phyloP scores from a whole-genome alignment of 2,329 filamentous ascomycete genomes.

The Pleurostoma richardsiae region DNA sequence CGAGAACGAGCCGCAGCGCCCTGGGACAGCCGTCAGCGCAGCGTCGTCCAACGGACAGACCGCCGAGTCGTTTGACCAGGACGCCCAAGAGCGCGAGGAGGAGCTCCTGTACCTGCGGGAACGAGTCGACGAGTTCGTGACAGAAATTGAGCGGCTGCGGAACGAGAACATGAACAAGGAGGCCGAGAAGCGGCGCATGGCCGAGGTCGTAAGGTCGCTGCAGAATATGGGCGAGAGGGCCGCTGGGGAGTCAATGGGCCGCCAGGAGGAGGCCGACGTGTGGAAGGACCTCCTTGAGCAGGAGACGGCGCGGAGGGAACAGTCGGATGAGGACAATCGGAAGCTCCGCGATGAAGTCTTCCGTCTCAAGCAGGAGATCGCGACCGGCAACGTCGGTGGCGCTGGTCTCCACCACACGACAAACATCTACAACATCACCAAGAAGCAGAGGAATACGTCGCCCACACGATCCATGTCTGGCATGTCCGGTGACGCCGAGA shows the following conservation, averaged over 20 bases:
- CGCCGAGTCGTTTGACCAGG: slow-evolving; percentile 51
- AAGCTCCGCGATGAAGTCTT: slow-evolving; percentile 80
- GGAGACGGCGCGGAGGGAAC: slow-evolving; percentile 82
- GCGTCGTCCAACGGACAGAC: slow-evolving; percentile 54
- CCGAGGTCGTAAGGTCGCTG: slow-evolving; percentile 65
- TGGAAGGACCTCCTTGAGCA: slow-evolving; percentile 63
- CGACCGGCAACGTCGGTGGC: slow-evolving; percentile 17
- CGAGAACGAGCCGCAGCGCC: slow-evolving; percentile 48
- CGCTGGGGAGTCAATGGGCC: slow-evolving; percentile 11
- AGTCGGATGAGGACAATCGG: slow-evolving; percentile 84
- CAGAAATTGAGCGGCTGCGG: slow-evolving; percentile 76
- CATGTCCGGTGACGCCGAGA: slow-evolving; percentile 44
- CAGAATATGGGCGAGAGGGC: slow-evolving; percentile 54
- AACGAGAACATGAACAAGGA: slow-evolving; percentile 76
- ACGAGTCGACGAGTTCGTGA: slow-evolving; percentile 76
- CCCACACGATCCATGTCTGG: slow-evolving; percentile 45
- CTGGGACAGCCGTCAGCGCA: slow-evolving; percentile 52
- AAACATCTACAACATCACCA: slow-evolving; percentile 62
- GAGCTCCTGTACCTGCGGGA: slow-evolving; percentile 83
- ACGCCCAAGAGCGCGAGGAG: slow-evolving; percentile 69
- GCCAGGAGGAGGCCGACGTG: slow-evolving; percentile 35
- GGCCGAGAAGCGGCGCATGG: slow-evolving; percentile 79
- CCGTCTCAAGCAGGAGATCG: slow-evolving; percentile 59
- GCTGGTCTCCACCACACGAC: slow-evolving; percentile 50
- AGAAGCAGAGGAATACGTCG: slow-evolving; percentile 42